Base-by-base conservation (phyloP, 148 eudicot genomes). In the Fagopyrum homotropicum region DNA sequence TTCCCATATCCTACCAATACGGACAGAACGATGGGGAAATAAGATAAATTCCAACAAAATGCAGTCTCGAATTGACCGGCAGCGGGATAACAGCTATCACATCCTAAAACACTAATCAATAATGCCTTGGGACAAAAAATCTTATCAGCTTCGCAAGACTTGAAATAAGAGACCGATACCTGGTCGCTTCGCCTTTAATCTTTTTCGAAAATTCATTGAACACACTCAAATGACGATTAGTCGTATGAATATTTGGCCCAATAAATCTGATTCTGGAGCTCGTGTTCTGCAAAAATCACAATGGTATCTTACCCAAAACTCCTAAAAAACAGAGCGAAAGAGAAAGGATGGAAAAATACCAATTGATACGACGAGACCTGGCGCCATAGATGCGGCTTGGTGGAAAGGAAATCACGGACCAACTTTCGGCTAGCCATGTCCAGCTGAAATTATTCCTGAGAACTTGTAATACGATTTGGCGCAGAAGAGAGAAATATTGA, bases 201-300 rank as follows among this genome's bases (percentile, higher is more conserved):
- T 94, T 86, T 43, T 89, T 85, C 68, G 98, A 91, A 66, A 93
- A 90, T 55, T 94, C 96, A 77, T 91, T 88, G 48, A 95, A 89
- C 6, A 92, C 92, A 72, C 97, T 87, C 29, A 88, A 89, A 76
- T 89, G 88, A 73, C 98, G 97, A 79, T 61, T 86, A 51, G 46
- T 73, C 29, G 49, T 47, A 70, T 77, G 73, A 70, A 81, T 86
- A 84, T 82, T 85, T 29, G 75, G 78, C 45, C 72, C 43, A 43
- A 73, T 61, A 75, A 82, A 79, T 69, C 83, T 79, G 22, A 84
- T n/a, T 74, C 94, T 85, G 55, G 85, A 4, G 68, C 74, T 73
- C 40, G 64, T 45, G 10, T 75, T 73, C 75, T 72, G 76, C 49
- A 77, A 79, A 75, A 72, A 74, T 4, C 75, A 72, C 12, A 17